Evolutionary conservation across 2,329 filamentous ascomycete species (phyloP).

Genomic region (Fusarium scirpi): DNA sequence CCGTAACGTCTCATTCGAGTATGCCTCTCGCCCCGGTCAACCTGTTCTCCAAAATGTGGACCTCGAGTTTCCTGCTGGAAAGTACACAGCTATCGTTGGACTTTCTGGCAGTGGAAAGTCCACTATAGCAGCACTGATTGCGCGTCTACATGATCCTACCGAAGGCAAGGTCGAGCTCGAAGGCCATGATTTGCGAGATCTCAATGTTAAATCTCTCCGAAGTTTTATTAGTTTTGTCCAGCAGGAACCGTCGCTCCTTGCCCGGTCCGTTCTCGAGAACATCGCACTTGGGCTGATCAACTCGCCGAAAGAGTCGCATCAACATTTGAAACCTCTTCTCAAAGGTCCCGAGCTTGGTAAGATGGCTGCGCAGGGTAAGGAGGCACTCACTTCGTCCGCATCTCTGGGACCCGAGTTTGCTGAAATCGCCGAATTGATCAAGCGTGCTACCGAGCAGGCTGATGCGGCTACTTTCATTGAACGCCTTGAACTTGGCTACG

Average conservation of each 20-base stretch:
- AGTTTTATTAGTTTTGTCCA: conserved; percentile 58
- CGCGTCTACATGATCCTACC: conserved; percentile 68
- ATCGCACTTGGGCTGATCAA: conserved; percentile 58
- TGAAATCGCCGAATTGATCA: conserved; percentile 63
- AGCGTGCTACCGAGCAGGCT: conserved; percentile 67
- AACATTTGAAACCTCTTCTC: conserved; percentile 58
- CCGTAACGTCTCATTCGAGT: conserved; percentile 57
- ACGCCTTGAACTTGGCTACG: conserved; percentile 64
- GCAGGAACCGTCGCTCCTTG: conserved; percentile 58
- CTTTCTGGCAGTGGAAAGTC: conserved; percentile 69
- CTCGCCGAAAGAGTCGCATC: conserved; percentile 54
- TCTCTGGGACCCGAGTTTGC: conserved; percentile 53
- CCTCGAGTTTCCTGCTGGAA: conserved; percentile 59
- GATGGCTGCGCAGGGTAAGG: conserved; percentile 64
- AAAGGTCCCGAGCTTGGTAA: conserved; percentile 62
- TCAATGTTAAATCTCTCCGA: conserved; percentile 60
- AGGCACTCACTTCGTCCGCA: conserved; percentile 59
- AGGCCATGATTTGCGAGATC: conserved; percentile 58
- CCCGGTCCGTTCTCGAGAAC: conserved; percentile 62
- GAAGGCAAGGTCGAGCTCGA: conserved; percentile 60
- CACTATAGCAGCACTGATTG: conserved; percentile 65
- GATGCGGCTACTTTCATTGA: conserved; percentile 69
- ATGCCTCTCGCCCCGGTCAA: conserved; percentile 57
- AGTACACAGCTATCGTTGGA: conserved; percentile 67
- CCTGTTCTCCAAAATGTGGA: conserved; percentile 58